Conservation (phyloP, 129 eudicot species). For the Erigeron canadensis region DNA sequence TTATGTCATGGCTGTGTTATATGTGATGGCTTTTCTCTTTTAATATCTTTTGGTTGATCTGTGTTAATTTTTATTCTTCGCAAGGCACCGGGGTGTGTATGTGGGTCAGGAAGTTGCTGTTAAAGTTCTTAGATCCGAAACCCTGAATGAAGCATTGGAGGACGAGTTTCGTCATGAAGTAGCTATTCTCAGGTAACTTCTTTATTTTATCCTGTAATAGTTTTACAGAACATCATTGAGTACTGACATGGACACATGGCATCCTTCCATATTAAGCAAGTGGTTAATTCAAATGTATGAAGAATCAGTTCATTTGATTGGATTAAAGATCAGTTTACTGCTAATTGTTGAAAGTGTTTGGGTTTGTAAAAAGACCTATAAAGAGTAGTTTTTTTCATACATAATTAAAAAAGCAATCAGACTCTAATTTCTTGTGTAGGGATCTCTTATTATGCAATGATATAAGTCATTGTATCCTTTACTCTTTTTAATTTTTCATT, state of each 20-base stretch:
- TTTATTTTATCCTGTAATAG: slow-evolving; percentile 13
- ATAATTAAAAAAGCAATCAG: background rate
- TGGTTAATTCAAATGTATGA: background rate
- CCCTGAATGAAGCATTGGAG: slow-evolving; percentile 63
- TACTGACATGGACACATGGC: background rate
- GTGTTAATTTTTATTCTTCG: slow-evolving; percentile 20
- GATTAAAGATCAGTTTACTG: background rate
- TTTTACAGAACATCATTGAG: background rate
- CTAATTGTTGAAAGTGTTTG: background rate
- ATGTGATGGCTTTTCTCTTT: background rate
- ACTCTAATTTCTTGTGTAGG: background rate
- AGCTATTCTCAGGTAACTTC: slow-evolving; percentile 58
- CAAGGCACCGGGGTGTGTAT: slow-evolving; percentile 80
- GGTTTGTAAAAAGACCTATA: background rate
- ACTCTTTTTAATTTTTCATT: too few species aligned
- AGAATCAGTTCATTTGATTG: background rate
- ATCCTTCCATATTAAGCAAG: background rate
- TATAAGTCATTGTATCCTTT: too few species aligned
- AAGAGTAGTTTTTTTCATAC: background rate
- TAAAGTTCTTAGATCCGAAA: slow-evolving; percentile 74
- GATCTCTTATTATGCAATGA: too few species aligned
- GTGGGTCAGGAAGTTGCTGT: slow-evolving; percentile 85
- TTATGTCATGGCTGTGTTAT: slow-evolving; percentile 2
- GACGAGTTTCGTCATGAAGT: slow-evolving; percentile 80
- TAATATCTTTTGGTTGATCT: slow-evolving; percentile 12